Percentiles rank a stretch among this genome's conserved stretches.
Evolutionary conservation across 305 asterid genomes (phyloP).

Genomic region (Lippia alba): DNA sequence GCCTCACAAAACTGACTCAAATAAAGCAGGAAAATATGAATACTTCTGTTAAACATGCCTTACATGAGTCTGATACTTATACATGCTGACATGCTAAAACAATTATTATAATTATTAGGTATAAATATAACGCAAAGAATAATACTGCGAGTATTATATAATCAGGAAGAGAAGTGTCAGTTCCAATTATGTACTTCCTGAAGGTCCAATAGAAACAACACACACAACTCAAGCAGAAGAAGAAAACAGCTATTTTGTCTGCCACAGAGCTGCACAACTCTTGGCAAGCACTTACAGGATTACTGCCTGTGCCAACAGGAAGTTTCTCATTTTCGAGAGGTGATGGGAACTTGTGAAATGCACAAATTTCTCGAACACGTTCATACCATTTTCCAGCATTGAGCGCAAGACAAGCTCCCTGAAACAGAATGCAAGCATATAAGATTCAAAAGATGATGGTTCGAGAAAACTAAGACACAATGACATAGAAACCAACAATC

Average conservation of each 20-base stretch:
- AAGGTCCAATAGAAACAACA: slow-evolving; percentile 15
- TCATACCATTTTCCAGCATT: slow-evolving; percentile 85
- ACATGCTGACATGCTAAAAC: slow-evolving; percentile 1
- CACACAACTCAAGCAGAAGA: slow-evolving; percentile 23
- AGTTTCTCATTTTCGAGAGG: slow-evolving; percentile 85
- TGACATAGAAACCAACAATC: slow-evolving; percentile 20
- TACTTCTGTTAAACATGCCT: slow-evolving; percentile 2
- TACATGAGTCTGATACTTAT: background rate
- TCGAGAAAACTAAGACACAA: slow-evolving; percentile 32
- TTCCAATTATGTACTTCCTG: slow-evolving; percentile 13
- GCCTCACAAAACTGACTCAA: slow-evolving; percentile 14
- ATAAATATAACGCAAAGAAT: slow-evolving; percentile 11
- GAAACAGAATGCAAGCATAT: slow-evolving; percentile 37
- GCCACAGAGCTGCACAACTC: slow-evolving; percentile 20
- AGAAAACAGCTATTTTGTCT: slow-evolving; percentile 3
- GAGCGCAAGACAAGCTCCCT: slow-evolving; percentile 96
- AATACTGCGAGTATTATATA: slow-evolving; percentile 12
- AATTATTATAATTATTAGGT: background rate
- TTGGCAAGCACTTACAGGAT: slow-evolving; percentile 76
- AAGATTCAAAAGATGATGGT: slow-evolving; percentile 32
- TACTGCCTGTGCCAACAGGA: slow-evolving; percentile 98
- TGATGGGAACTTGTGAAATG: slow-evolving; percentile 65
- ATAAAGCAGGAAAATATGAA: slow-evolving; percentile 10
- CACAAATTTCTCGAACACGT: slow-evolving; percentile 69
- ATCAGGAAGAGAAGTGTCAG: slow-evolving; percentile 8